phyloP scores from a whole-genome alignment of 768 basidiomycete genomes.

The Leccinellum luteum region DNA sequence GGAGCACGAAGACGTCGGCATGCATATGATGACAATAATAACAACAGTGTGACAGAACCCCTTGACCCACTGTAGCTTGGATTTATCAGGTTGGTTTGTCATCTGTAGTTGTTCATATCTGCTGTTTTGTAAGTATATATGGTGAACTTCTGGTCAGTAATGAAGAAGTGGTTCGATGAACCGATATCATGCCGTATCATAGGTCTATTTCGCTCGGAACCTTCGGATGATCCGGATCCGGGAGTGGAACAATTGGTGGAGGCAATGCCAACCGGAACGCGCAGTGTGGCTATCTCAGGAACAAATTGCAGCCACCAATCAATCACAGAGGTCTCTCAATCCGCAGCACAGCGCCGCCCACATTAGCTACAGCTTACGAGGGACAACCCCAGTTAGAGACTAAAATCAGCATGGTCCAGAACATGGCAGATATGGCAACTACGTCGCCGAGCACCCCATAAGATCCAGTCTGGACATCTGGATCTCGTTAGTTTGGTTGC shows the following conservation, averaged over 20 bases:
- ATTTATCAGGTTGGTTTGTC: conserved; percentile 10
- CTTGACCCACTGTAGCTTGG: conserved; percentile 20
- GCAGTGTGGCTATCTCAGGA: conserved; percentile 21
- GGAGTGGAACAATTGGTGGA: conserved; percentile 27
- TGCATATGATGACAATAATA: conserved; percentile 3
- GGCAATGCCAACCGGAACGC: conserved; percentile 29
- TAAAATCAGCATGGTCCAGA: conserved; percentile 28
- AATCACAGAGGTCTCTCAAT: conserved; percentile 19
- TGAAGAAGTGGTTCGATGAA: conserved; percentile 29
- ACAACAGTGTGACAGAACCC: conserved; percentile 14
- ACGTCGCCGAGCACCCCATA: conserved; percentile 34
- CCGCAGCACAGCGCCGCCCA: conserved; percentile 23
- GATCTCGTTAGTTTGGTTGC: conserved; percentile 27
- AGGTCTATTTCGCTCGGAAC: conserved; percentile 24
- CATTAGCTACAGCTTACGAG: conserved; percentile 13
- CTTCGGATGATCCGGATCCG: conserved; percentile 34
- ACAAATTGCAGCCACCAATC: conserved; percentile 27
- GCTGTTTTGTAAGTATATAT: conserved; percentile 13
- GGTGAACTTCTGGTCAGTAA: conserved; percentile 23
- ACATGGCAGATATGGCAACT: conserved; percentile 36
- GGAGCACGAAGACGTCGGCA: conserved; percentile 11
- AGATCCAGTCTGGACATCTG: conserved; percentile 23
- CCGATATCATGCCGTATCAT: conserved; percentile 16
- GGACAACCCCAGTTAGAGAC: conserved; percentile 22
- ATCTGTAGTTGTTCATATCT: conserved; percentile 17